Evolutionary conservation across 352 stramenopile species (phyloP).

Genomic region (Phytophthora hibernalis): DNA sequence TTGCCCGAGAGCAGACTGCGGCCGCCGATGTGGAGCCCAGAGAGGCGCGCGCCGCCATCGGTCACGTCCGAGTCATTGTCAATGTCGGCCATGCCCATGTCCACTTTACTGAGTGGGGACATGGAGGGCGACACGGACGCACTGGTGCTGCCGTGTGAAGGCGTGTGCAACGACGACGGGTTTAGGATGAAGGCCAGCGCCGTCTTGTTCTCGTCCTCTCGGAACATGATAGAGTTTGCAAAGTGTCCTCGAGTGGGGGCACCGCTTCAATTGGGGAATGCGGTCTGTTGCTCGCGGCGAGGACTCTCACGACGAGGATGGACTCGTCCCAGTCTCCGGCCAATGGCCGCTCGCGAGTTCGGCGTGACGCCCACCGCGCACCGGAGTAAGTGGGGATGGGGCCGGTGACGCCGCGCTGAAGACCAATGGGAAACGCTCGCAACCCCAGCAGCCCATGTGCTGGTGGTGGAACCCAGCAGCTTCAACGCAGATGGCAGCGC

Average conservation of each 20-base stretch:
- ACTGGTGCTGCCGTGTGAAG: slow-evolving; percentile 22
- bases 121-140: slow-evolving; percentile 45
- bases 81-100: slow-evolving; percentile 44
- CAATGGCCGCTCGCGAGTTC: slow-evolving; percentile 19
- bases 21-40: slow-evolving; percentile 52
- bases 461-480: slow-evolving; percentile 27
- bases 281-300: background rate
- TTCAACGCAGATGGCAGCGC: slow-evolving; percentile 22
- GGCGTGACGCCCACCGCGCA: slow-evolving; percentile 22
- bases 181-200: slow-evolving; percentile 81
- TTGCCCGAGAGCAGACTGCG: slow-evolving; percentile 60
- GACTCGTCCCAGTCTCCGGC: slow-evolving; percentile 2
- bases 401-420: slow-evolving; percentile 10
- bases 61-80: slow-evolving; percentile 51
- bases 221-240: slow-evolving; percentile 16
- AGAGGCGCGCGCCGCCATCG: slow-evolving; percentile 34
- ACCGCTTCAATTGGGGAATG: slow-evolving; percentile 35
- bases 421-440: slow-evolving; percentile 5
- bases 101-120: slow-evolving; percentile 55
- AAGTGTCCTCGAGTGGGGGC: background rate
- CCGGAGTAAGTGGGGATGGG: slow-evolving; percentile 26
- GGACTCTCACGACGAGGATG: background rate
- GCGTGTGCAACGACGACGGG: slow-evolving; percentile 43
- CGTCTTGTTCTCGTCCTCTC: slow-evolving; percentile 60
- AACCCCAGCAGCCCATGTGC: slow-evolving; percentile 6